Evolutionary conservation across 164 flowering plant genomes (phyloP).

Genomic region (Nelumbo lutea): DNA sequence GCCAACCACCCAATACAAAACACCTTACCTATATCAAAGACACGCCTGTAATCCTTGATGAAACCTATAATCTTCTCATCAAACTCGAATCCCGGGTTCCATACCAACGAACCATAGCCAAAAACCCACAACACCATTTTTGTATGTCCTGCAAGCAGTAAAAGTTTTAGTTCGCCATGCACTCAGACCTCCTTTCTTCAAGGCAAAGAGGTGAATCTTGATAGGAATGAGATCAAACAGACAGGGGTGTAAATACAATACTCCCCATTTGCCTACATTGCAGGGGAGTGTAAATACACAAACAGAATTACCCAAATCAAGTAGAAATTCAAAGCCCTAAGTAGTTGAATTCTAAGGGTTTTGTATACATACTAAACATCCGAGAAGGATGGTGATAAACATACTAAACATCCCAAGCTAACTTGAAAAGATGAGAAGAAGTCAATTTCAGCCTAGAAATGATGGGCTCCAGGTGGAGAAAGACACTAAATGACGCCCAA

Average conservation of each 20-base stretch:
- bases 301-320: not conserved
- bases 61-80: conserved; percentile 85
- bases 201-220: not conserved
- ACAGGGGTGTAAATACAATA: not conserved
- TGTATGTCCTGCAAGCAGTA: conserved; percentile 23
- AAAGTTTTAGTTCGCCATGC: not conserved
- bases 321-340: not conserved
- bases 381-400: no score
- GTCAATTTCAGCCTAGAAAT: no score
- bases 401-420: no score
- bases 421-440: no score
- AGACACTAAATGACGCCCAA: no score
- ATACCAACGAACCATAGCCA: conserved; percentile 91
- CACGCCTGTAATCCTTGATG: conserved; percentile 82
- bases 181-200: not conserved
- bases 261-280: no score
- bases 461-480: no score
- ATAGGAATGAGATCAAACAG: not conserved
- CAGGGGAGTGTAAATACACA: not conserved
- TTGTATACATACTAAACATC: no score
- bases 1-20: not conserved
- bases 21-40: conserved; percentile 79
- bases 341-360: no score
- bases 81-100: conserved; percentile 93
- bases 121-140: conserved; percentile 96